These are phyloP conservation scores for Glomus cerebriforme DNA, from an alignment of 192 early-diverging fungal genomes.

Conservation along the genomic window DNA sequence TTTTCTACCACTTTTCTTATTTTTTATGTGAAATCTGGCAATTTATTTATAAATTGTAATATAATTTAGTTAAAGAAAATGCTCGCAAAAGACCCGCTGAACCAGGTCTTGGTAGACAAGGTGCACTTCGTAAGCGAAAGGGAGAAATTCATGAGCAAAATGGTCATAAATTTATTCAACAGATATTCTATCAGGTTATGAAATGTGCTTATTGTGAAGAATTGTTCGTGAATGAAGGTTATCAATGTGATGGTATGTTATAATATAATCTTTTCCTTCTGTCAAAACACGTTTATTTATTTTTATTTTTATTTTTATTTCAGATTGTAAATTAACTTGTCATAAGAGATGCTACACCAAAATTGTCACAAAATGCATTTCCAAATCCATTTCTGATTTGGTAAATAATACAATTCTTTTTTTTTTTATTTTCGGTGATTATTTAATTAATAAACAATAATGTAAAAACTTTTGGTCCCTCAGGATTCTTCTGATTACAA, in stretches of 20 bases:
- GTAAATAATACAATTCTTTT: slow-evolving; percentile 39
- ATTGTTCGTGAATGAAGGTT: slow-evolving; percentile 88
- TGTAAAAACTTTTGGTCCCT: neutral
- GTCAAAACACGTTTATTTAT: neutral
- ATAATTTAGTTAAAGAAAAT: slow-evolving; percentile 49
- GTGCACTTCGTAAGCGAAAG: slow-evolving; percentile 75
- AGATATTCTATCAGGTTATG: slow-evolving; percentile 96
- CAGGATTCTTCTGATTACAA: slow-evolving; percentile 66
- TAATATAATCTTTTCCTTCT: neutral
- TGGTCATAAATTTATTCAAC: slow-evolving; percentile 92
- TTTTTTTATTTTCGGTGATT: neutral
- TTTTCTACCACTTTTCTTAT: slow-evolving; percentile 3
- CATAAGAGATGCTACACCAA: slow-evolving; percentile 87
- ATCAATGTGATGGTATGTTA: slow-evolving; percentile 90
- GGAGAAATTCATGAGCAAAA: slow-evolving; percentile 85
- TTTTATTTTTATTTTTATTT: neutral
- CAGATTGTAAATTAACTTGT: slow-evolving; percentile 92
- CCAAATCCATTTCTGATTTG: slow-evolving; percentile 60
- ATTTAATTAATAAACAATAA: neutral
- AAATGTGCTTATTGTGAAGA: slow-evolving; percentile 95
- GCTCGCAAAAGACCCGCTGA: slow-evolving; percentile 55
- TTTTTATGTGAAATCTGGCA: no score
- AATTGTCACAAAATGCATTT: slow-evolving; percentile 90
- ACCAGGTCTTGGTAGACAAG: slow-evolving; percentile 72
- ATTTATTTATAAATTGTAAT: neutral